phyloP scores from a whole-genome alignment of 129 eudicot species.

The Artemisia tridentata region DNA sequence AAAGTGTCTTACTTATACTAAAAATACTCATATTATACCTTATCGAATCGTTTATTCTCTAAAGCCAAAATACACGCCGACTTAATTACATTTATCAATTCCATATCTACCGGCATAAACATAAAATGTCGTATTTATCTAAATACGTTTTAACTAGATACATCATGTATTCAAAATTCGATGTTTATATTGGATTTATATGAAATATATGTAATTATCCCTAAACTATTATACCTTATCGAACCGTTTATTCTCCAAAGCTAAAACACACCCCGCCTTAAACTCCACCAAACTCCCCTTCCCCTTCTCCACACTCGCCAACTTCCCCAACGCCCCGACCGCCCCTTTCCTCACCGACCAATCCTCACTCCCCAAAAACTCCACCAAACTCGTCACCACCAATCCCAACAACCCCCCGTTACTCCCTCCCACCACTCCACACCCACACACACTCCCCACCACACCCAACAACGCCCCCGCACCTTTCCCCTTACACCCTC shows the following conservation, averaged over 20 bases:
- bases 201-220: too few species aligned
- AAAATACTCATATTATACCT: too few species aligned
- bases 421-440: too few species aligned
- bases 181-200: too few species aligned
- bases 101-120: too few species aligned
- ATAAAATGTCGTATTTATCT: too few species aligned
- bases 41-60: constrained; percentile 67
- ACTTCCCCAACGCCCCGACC: constrained; percentile 63
- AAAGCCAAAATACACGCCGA: constrained; percentile 49
- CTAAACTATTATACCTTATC: constrained; percentile 68
- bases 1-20: too few species aligned
- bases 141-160: too few species aligned
- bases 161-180: too few species aligned
- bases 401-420: constrained; percentile 40
- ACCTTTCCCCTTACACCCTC: too few species aligned
- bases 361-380: constrained; percentile 63
- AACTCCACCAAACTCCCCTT: constrained; percentile 27
- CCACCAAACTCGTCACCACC: constrained; percentile 46
- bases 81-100: constrained; percentile 42
- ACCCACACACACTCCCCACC: too few species aligned
- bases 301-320: constrained; percentile 45
- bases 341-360: constrained; percentile 86
- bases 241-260: constrained; percentile 65
- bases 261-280: constrained; percentile 50
- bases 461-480: too few species aligned